These are phyloP conservation scores for Ceratocystiopsis sp. DNA, from an alignment of 2,329 filamentous ascomycete species.

Conservation along the genomic window DNA sequence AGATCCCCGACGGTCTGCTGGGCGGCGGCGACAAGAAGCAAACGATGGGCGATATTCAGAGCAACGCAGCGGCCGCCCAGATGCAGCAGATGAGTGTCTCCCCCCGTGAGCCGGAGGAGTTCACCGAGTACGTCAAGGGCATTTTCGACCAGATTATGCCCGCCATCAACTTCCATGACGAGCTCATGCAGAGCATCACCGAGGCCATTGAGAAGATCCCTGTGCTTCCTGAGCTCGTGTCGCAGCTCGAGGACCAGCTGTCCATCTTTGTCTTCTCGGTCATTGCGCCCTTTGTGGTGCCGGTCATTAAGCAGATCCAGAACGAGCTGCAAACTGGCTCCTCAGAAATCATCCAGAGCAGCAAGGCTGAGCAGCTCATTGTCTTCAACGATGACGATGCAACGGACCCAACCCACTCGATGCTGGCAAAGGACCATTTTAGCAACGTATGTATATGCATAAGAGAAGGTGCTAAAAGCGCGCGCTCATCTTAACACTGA, in stretches of 20 bases:
- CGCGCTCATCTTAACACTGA: too few species aligned
- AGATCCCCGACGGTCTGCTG: constrained; percentile 67
- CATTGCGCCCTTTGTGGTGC: constrained; percentile 73
- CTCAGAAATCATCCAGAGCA: constrained; percentile 72
- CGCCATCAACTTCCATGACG: constrained; percentile 79
- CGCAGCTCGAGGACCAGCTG: constrained; percentile 74
- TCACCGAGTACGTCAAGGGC: constrained; percentile 58
- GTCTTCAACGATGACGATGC: constrained; percentile 67
- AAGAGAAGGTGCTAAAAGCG: too few species aligned
- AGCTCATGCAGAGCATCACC: constrained; percentile 64
- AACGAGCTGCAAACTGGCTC: constrained; percentile 73
- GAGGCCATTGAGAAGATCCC: constrained; percentile 73
- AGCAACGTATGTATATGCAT: constrained; percentile 42
- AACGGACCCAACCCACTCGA: constrained; percentile 79
- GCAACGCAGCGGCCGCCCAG: constrained; percentile 56
- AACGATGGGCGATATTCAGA: constrained; percentile 65
- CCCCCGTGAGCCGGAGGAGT: constrained; percentile 68
- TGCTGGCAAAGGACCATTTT: constrained; percentile 94
- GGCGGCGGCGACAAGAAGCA: constrained; percentile 56
- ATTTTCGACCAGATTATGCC: constrained; percentile 71
- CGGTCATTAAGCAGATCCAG: constrained; percentile 75
- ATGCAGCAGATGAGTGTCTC: constrained; percentile 59
- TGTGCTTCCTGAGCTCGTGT: constrained; percentile 65
- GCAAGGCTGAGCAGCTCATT: constrained; percentile 65
- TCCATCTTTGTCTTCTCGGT: constrained; percentile 85